A percentile compares a stretch with the other conserved stretches of the same genome.
Evolutionary conservation across 257 asterid genomes (phyloP).

Genomic region (Petunia axillaris): DNA sequence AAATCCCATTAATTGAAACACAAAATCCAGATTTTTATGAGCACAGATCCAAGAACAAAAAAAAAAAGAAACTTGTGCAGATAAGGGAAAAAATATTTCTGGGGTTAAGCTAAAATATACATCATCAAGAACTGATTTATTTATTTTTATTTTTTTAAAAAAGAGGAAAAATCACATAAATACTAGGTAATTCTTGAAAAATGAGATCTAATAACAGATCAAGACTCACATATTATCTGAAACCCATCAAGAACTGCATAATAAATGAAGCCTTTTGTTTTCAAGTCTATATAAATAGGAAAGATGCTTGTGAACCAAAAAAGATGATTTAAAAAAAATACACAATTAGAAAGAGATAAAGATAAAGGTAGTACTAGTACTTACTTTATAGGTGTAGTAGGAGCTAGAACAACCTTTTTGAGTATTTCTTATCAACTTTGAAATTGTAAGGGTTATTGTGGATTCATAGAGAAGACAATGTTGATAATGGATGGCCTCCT

Average conservation of each 20-base stretch:
- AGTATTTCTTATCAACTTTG: neutral
- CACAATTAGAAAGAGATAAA: neutral
- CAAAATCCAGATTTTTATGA: constrained; percentile 6
- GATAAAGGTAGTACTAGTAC: neutral
- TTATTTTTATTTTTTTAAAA: neutral
- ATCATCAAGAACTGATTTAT: constrained; percentile 10
- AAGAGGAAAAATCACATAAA: neutral
- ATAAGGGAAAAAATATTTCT: neutral
- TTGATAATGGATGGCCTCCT: constrained; percentile 25
- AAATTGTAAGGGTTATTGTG: constrained; percentile 1
- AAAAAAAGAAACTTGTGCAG: neutral
- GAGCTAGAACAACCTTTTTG: neutral
- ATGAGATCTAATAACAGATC: constrained; percentile 28
- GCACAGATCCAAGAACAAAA: neutral
- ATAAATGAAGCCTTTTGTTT: neutral
- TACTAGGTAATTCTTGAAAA: constrained; percentile 5
- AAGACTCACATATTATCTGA: constrained; percentile 22
- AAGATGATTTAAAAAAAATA: neutral
- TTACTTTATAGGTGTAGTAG: constrained; percentile 18
- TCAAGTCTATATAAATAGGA: constrained; percentile 10
- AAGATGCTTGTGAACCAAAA: constrained; percentile 25
- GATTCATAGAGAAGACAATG: constrained; percentile 23
- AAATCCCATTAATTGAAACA: neutral
- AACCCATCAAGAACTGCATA: constrained; percentile 21
- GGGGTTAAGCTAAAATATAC: constrained; percentile 7